phyloP scores from a whole-genome alignment of 148 eudicot species.

The Talinum fruticosum region DNA sequence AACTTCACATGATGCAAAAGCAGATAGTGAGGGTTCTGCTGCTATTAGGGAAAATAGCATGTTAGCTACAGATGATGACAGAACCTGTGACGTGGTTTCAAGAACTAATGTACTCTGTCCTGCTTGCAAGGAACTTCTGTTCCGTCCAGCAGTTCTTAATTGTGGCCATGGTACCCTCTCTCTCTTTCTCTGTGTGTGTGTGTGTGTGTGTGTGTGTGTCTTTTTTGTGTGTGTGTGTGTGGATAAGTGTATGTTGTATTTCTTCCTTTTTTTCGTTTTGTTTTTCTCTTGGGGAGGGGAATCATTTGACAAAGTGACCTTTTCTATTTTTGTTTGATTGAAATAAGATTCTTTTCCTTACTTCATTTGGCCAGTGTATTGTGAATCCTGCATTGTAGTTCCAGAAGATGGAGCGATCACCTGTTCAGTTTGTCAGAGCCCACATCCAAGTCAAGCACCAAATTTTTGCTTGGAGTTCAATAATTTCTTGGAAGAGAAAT shows the following conservation, averaged over 20 bases:
- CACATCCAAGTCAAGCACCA: slow-evolving; percentile 55
- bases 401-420: slow-evolving; percentile 45
- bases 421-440: slow-evolving; percentile 60
- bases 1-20: slow-evolving; percentile 20
- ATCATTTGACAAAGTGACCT: too few species aligned
- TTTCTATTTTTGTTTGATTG: too few species aligned
- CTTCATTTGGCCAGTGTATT: slow-evolving; percentile 38
- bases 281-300: too few species aligned
- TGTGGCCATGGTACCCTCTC: slow-evolving; percentile 75
- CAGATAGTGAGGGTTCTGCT: slow-evolving; percentile 14
- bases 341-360: neutral
- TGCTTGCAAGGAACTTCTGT: slow-evolving; percentile 58
- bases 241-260: too few species aligned
- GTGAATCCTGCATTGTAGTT: slow-evolving; percentile 54
- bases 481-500: slow-evolving; percentile 60
- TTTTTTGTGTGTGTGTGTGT: too few species aligned
- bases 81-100: slow-evolving; percentile 35
- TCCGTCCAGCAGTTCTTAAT: slow-evolving; percentile 65
- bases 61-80: slow-evolving; percentile 15
- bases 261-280: too few species aligned
- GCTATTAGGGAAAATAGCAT: slow-evolving; percentile 25
- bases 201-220: neutral
- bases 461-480: slow-evolving; percentile 68
- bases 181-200: neutral
- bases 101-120: slow-evolving; percentile 52